Evolutionary conservation across 441 rosid species (phyloP).

Genomic region (Populus trichocarpa): DNA sequence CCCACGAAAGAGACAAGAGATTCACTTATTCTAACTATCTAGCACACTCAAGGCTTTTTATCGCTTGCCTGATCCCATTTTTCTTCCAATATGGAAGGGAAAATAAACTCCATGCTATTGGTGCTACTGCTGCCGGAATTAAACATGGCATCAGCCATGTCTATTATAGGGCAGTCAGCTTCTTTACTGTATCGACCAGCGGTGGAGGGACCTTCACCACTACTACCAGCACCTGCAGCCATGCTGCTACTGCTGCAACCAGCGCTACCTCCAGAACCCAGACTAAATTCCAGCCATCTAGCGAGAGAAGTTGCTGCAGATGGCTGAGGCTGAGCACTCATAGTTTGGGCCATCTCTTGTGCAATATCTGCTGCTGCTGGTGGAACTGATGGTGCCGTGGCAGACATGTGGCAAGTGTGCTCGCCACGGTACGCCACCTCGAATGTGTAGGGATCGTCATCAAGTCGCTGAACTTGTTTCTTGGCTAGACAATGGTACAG

Average conservation of each 20-base stretch:
- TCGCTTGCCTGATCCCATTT: conserved; percentile 26
- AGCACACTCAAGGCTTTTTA: conserved; percentile 20
- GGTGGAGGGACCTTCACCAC: conserved; percentile 31
- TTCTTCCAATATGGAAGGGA: conserved; percentile 25
- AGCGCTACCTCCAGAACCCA: conserved; percentile 18
- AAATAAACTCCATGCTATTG: conserved; percentile 60
- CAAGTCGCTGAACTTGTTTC: conserved; percentile 77
- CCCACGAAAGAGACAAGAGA: background rate
- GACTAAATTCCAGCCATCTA: conserved; percentile 33
- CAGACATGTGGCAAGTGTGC: conserved; percentile 72
- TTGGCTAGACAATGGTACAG: conserved; percentile 79
- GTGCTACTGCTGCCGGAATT: conserved; percentile 53
- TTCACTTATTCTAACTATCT: background rate
- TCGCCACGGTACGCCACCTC: conserved; percentile 55
- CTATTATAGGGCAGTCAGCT: conserved; percentile 37
- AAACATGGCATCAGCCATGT: conserved; percentile 62
- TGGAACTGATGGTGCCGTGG: conserved; percentile 46
- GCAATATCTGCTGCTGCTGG: conserved; percentile 7
- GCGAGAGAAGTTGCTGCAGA: background rate
- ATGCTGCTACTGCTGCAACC: conserved; percentile 11
- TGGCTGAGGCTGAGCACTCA: conserved; percentile 14
- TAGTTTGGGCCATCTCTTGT: conserved; percentile 18
- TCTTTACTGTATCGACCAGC: conserved; percentile 29
- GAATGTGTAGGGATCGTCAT: conserved; percentile 54
- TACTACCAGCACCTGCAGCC: background rate